These are phyloP conservation scores for Hyphodiscus hymeniophilus DNA, from an alignment of 495 filamentous ascomycete species.

Conservation along the genomic window DNA sequence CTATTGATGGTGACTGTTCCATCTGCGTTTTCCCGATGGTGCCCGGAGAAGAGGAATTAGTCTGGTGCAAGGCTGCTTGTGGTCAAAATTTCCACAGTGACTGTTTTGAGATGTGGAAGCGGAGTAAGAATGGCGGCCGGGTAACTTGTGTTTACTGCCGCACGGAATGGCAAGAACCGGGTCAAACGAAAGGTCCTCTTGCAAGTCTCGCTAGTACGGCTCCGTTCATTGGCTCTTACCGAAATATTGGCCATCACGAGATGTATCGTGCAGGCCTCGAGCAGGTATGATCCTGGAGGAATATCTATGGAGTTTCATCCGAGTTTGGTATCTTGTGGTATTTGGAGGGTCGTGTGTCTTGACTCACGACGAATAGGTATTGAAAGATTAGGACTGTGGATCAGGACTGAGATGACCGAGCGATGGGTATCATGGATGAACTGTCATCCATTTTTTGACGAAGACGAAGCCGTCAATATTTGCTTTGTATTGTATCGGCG, in stretches of 20 bases:
- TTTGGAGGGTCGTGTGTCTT: too few relatives aligned
- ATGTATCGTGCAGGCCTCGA: conserved; percentile 6
- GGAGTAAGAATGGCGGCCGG: conserved; percentile 31
- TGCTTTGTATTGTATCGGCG: too few relatives aligned
- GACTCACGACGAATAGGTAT: too few relatives aligned
- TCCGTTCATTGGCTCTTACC: conserved; percentile 10
- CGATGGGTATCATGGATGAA: too few relatives aligned
- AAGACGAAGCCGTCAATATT: too few relatives aligned
- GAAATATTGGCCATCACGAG: conserved; percentile 7
- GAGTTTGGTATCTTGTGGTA: too few relatives aligned
- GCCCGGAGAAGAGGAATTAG: conserved; percentile 39
- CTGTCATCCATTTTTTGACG: too few relatives aligned
- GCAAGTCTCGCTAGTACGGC: conserved; percentile 2
- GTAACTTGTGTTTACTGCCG: conserved; percentile 13
- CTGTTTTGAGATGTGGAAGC: conserved; percentile 67
- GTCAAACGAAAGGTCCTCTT: neutral
- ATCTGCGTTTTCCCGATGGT: conserved; percentile 59
- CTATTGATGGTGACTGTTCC: conserved; percentile 62
- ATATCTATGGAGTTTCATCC: too few relatives aligned
- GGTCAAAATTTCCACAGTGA: conserved; percentile 70
- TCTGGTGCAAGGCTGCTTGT: conserved; percentile 67
- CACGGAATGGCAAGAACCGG: conserved; percentile 7
- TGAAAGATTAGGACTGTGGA: too few relatives aligned
- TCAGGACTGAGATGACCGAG: too few relatives aligned
- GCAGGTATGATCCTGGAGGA: too few relatives aligned